Evolutionary conservation across 164 flowering plant species (phyloP).

Genomic region (Warburgia ugandensis): DNA sequence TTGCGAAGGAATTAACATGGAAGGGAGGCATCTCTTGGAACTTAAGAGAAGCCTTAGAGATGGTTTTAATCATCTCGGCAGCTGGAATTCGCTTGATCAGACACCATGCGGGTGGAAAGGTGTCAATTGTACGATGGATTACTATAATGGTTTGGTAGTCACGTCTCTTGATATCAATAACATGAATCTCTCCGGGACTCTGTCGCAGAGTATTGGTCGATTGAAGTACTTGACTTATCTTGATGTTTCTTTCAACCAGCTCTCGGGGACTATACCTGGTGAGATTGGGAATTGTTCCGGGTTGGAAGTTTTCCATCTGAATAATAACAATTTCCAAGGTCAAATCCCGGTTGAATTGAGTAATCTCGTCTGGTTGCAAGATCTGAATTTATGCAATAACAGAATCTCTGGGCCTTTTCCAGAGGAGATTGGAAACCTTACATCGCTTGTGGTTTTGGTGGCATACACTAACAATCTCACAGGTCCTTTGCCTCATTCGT

Average conservation of each 20-base stretch:
- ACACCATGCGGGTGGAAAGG: slow-evolving; percentile 33
- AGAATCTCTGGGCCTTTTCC: slow-evolving; percentile 65
- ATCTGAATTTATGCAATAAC: slow-evolving; percentile 60
- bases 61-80: slow-evolving; percentile 9
- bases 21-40: slow-evolving; percentile 13
- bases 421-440: slow-evolving; percentile 60
- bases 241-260: slow-evolving; percentile 44
- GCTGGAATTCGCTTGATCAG: slow-evolving; percentile 14
- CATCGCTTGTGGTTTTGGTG: slow-evolving; percentile 49
- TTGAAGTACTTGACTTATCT: slow-evolving; percentile 41
- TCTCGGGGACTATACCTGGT: slow-evolving; percentile 57
- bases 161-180: slow-evolving; percentile 44
- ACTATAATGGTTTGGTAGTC: slow-evolving; percentile 43
- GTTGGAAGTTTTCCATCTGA: slow-evolving; percentile 40
- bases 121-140: slow-evolving; percentile 48
- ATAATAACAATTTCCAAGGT: slow-evolving; percentile 42
- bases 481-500: slow-evolving; percentile 62
- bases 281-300: slow-evolving; percentile 71
- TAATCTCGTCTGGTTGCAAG: slow-evolving; percentile 20
- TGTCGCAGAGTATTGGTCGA: slow-evolving; percentile 57
- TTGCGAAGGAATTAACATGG: slow-evolving; percentile 9
- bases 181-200: slow-evolving; percentile 68
- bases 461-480: slow-evolving; percentile 71
- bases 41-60: slow-evolving; percentile 17
- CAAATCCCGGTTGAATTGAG: slow-evolving; percentile 35